Percentiles rank a stretch among this genome's conserved stretches.
These are phyloP conservation scores for Amniculicola lignicola DNA, from an alignment of 495 filamentous ascomycete genomes.

Conservation along the genomic window DNA sequence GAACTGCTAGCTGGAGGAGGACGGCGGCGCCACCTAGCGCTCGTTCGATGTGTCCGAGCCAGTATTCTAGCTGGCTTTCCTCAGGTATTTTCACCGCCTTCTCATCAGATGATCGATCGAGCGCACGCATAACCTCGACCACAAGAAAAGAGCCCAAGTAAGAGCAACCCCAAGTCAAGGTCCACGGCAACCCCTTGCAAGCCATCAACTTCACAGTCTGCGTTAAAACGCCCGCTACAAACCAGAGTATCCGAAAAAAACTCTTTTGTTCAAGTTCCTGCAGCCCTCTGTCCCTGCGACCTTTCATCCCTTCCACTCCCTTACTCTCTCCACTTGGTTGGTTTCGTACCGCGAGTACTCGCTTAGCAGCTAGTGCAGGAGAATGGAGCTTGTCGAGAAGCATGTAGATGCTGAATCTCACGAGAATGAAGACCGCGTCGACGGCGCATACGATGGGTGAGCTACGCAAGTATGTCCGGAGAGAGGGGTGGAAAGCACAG, in stretches of 20 bases:
- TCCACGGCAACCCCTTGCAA: neutral
- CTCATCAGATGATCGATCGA: neutral
- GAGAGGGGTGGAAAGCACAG: neutral
- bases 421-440: neutral
- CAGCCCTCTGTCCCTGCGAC: neutral
- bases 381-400: no score
- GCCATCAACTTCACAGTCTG: neutral
- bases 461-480: neutral
- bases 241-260: neutral
- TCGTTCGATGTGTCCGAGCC: neutral
- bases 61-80: neutral
- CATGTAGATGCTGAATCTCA: neutral
- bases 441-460: conserved; percentile 1
- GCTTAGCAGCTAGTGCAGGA: neutral
- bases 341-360: neutral
- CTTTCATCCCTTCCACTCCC: neutral
- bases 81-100: neutral
- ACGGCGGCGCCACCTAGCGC: neutral
- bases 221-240: neutral
- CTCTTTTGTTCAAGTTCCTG: neutral
- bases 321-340: no score
- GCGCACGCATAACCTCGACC: neutral
- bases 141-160: neutral
- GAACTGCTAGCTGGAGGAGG: neutral
- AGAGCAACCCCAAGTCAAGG: neutral